Base-by-base conservation (phyloP, 306 rosid species). In the Corylus heterophylla region DNA sequence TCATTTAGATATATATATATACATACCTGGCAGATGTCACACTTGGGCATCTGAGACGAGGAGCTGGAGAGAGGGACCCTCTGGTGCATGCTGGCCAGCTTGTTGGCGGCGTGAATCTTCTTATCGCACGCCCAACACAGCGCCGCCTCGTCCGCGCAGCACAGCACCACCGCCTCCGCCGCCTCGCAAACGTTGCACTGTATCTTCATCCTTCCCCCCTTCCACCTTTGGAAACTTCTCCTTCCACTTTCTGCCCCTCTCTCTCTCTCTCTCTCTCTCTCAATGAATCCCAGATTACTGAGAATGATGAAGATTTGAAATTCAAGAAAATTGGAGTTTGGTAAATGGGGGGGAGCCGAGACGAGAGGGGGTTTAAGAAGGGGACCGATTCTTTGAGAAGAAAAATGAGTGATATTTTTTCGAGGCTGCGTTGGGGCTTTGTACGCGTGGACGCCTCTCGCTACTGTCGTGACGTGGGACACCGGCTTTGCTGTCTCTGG, bases 81-180 rank as follows among this genome's bases (percentile, higher is more conserved):
- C 85, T 96, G 98, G 84, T 96, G 99, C 80, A 90, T 93, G 82
- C 90, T 81, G 12, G 97, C 99, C 12, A 96, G 97, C 87, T 93
- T 96, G 74, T 96, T 96, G 62, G 99, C 98, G 2, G 97, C 94
- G 77, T 96, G 99, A 85, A 93, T 87, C 80, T 90, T 96, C 84
- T 93, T 88, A 70, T 96, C 99, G 76, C 97, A 96, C 2, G 89
- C 90, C 94, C 93, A 88, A 78, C 99, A 96, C 44, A 96, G 80
- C 35, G 97, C 99, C 14, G 98, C 99, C 85, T 96, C 99, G 58
- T 93, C 99, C 2, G 98, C 99, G 73, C 99, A 96, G 77, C 99
- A 96, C 12, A 96, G 83, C 44, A 96, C 98, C 83, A 80, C 86
- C 1, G 99, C 99, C 88, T 91, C 99, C 5, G 93, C 91, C 74